Conservation (phyloP, 2,329 filamentous ascomycete species). For the Trichoderma sp. region DNA sequence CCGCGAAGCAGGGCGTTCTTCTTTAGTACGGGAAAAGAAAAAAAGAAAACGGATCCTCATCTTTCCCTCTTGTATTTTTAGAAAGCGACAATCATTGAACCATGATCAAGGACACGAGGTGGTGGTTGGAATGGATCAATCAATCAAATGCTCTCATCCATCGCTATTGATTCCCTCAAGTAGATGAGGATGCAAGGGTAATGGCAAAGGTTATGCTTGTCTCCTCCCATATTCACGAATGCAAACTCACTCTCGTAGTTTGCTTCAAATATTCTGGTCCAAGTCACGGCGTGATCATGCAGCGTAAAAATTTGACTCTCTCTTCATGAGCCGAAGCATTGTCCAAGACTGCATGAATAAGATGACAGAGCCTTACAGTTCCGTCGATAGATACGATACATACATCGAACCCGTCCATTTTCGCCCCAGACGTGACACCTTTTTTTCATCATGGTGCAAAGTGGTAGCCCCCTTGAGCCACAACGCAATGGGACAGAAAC, state of each 20-base stretch:
- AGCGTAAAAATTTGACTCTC: too few relatives aligned
- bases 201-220: too few relatives aligned
- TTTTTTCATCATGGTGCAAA: neutral
- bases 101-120: neutral
- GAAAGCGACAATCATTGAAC: neutral
- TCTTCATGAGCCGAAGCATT: too few relatives aligned
- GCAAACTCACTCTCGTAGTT: too few relatives aligned
- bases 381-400: neutral
- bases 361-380: neutral
- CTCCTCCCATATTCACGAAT: too few relatives aligned
- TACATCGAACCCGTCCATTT: neutral
- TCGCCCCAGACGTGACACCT: neutral
- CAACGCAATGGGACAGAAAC: neutral
- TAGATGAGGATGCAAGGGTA: too few relatives aligned
- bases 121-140: neutral
- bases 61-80: slow-evolving; percentile 5
- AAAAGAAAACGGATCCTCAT: too few relatives aligned
- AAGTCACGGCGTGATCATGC: too few relatives aligned
- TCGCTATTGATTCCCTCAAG: neutral
- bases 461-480: neutral
- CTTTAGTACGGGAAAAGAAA: too few relatives aligned
- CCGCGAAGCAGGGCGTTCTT: too few relatives aligned
- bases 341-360: neutral
- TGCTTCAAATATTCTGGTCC: too few relatives aligned
- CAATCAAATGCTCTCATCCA: neutral